These are phyloP conservation scores for Incumbomyces lentus DNA, from an alignment of 2,329 filamentous ascomycete genomes.

Conservation along the genomic window DNA sequence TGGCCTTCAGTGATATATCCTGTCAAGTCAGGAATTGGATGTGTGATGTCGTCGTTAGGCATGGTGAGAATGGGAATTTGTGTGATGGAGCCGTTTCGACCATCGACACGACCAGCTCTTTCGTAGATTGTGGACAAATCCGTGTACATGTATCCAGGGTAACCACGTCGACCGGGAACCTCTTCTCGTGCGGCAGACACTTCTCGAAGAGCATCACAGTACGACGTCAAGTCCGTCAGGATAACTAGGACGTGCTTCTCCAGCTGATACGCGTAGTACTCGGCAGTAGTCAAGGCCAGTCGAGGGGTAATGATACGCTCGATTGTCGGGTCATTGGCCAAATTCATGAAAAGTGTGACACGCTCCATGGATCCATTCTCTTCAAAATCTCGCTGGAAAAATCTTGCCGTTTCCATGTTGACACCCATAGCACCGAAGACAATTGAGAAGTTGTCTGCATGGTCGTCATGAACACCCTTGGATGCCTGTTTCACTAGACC, in stretches of 20 bases:
- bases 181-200: slow-evolving; percentile 97
- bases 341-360: slow-evolving; percentile 93
- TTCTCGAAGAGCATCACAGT: slow-evolving; percentile 97
- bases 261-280: slow-evolving; percentile 99
- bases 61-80: slow-evolving; percentile 98
- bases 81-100: slow-evolving; percentile 95
- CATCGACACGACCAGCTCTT: slow-evolving; percentile 91
- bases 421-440: slow-evolving; percentile 99
- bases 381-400: slow-evolving; percentile 98
- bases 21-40: slow-evolving; percentile 96
- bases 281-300: slow-evolving; percentile 92
- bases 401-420: slow-evolving; percentile 95
- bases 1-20: slow-evolving; percentile 99
- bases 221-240: slow-evolving; percentile 92
- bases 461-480: slow-evolving; percentile 91
- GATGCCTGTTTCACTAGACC: slow-evolving; percentile 83
- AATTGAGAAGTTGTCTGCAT: slow-evolving; percentile 99
- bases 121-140: slow-evolving; percentile 99
- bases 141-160: slow-evolving; percentile 99
- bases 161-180: slow-evolving; percentile 97
- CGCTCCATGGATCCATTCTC: slow-evolving; percentile 98
- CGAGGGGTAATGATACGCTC: slow-evolving; percentile 99
- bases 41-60: slow-evolving; percentile 99
- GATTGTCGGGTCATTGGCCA: slow-evolving; percentile 98
- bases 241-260: slow-evolving; percentile 99